Conservation (phyloP, 352 stramenopile species). For the Phytophthora nicotianae region DNA sequence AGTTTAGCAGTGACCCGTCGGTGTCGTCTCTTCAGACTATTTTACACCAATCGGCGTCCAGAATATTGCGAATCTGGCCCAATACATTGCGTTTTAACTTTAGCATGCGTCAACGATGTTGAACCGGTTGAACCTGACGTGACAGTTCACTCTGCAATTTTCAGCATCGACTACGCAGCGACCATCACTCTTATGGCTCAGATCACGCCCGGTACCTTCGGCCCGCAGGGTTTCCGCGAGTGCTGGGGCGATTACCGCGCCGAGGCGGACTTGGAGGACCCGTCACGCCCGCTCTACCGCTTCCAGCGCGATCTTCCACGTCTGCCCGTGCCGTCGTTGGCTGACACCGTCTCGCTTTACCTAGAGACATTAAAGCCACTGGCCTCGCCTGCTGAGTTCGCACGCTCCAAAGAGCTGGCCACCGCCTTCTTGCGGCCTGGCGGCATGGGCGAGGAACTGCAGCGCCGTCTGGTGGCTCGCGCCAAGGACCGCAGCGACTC, state of each 20-base stretch:
- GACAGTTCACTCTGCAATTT: constrained; percentile 28
- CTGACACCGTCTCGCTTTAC: constrained; percentile 91
- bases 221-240: constrained; percentile 92
- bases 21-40: neutral
- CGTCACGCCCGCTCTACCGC: constrained; percentile 65
- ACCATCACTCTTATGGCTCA: constrained; percentile 21
- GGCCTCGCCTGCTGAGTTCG: constrained; percentile 76
- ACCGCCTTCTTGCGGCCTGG: constrained; percentile 63
- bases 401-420: constrained; percentile 66
- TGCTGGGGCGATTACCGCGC: constrained; percentile 92
- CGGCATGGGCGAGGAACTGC: constrained; percentile 76
- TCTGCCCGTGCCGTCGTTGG: constrained; percentile 91
- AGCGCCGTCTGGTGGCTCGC: constrained; percentile 67
- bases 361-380: constrained; percentile 89
- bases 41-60: neutral
- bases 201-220: constrained; percentile 38
- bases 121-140: constrained; percentile 26
- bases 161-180: neutral
- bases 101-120: constrained; percentile 8
- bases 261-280: constrained; percentile 67
- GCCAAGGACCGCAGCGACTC: constrained; percentile 64
- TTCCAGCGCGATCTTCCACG: constrained; percentile 88
- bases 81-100: constrained; percentile 14
- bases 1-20: neutral
- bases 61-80: constrained; percentile 16